Evolutionary conservation across 371 early-diverging fungal species (phyloP).

Genomic region (Cokeromyces recurvatus): DNA sequence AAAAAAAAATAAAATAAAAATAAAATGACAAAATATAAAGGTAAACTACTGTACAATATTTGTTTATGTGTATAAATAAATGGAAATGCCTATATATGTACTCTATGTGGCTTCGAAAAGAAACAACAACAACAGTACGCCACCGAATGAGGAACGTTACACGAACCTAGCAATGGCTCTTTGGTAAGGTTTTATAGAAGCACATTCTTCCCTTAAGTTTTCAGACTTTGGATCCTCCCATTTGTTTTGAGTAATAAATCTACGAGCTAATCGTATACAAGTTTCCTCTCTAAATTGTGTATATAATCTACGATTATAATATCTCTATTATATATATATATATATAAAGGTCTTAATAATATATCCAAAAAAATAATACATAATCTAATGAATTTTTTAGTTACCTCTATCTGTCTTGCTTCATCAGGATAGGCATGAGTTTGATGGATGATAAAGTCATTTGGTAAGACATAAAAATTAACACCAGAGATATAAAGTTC

Average conservation of each 20-base stretch:
- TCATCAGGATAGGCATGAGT: constrained; percentile 56
- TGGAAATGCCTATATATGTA: too few relatives aligned
- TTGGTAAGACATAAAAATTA: constrained; percentile 53
- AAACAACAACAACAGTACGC: too few relatives aligned
- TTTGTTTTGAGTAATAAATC: constrained; percentile 47
- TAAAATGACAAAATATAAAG: too few relatives aligned
- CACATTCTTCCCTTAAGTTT: constrained; percentile 46
- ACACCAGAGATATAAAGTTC: constrained; percentile 60
- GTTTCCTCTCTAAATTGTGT: constrained; percentile 56
- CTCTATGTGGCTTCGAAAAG: too few relatives aligned
- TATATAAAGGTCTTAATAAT: constrained; percentile 3
- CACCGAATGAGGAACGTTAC: too few relatives aligned
- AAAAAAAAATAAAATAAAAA: too few relatives aligned
- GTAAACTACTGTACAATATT: too few relatives aligned
- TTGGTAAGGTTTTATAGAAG: constrained; percentile 25
- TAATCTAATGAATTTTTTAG: background rate
- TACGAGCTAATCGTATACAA: constrained; percentile 52
- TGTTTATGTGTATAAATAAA: too few relatives aligned
- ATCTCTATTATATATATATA: too few relatives aligned
- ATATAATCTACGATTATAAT: constrained; percentile 55
- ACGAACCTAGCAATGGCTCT: constrained; percentile 22
- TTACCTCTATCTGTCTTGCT: constrained; percentile 51
- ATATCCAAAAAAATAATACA: too few relatives aligned
- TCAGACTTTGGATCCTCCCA: constrained; percentile 38
- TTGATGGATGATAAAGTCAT: constrained; percentile 60